Evolutionary conservation across 371 early-diverging fungal genomes (phyloP).

Genomic region (Apophysomyces trapeziformis): DNA sequence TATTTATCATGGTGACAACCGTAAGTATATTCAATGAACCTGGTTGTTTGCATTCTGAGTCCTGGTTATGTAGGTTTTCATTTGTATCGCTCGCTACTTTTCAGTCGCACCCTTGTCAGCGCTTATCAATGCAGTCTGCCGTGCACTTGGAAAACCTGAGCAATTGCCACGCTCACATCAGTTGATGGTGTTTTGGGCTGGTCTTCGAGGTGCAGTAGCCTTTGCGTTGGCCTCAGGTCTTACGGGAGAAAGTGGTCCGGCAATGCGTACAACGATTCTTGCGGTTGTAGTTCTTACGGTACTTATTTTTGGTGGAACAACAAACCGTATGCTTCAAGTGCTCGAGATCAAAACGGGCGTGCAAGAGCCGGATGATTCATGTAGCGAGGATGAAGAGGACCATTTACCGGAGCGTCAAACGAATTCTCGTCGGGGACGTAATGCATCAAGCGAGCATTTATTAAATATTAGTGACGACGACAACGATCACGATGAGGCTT

Average conservation of each 20-base stretch:
- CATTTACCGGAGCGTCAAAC: constrained; percentile 25
- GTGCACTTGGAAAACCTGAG: constrained; percentile 58
- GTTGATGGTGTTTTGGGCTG: constrained; percentile 94
- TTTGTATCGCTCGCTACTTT: constrained; percentile 82
- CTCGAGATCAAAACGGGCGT: constrained; percentile 82
- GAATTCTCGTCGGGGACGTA: constrained; percentile 15
- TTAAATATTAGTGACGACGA: constrained; percentile 30
- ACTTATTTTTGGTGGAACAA: constrained; percentile 89
- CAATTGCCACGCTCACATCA: constrained; percentile 82
- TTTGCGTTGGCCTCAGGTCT: constrained; percentile 91
- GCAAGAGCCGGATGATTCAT: constrained; percentile 58
- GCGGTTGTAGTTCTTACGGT: constrained; percentile 91
- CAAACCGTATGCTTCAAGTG: constrained; percentile 75
- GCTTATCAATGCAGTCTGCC: constrained; percentile 73
- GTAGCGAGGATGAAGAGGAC: constrained; percentile 61
- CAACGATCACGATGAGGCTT: constrained; percentile 19
- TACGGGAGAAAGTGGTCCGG: constrained; percentile 65
- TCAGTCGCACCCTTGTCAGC: constrained; percentile 84
- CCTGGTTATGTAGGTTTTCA: constrained; percentile 48
- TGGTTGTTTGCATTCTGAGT: not conserved
- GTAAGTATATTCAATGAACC: constrained; percentile 31
- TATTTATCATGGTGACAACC: constrained; percentile 75
- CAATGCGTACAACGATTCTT: constrained; percentile 86
- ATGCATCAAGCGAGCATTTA: constrained; percentile 24
- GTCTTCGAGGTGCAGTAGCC: constrained; percentile 94